Percentiles rank a stretch among this genome's conserved stretches.
Conservation (phyloP, 495 filamentous ascomycete species). For the Durotheca rogersii region DNA sequence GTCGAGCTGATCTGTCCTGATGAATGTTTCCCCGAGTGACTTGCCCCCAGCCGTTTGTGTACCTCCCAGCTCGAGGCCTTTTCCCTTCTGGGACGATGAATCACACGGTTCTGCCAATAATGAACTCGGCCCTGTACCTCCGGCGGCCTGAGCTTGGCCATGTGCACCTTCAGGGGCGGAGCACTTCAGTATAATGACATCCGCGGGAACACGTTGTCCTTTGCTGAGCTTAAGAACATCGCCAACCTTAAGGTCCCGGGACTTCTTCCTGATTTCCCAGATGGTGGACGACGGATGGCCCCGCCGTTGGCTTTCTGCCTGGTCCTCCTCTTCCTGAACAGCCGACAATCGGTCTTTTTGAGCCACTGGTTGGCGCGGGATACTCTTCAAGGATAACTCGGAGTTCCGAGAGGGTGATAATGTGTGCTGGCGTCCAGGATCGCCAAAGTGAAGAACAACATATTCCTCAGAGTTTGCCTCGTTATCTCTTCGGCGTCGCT, state of each 20-base stretch:
- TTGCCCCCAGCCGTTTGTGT: constrained; percentile 29
- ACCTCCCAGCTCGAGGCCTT: constrained; percentile 10
- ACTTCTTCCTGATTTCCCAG: constrained; percentile 70
- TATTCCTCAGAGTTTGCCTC: constrained; percentile 95
- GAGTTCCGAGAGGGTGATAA: constrained; percentile 36
- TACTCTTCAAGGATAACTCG: constrained; percentile 40
- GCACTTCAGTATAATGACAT: constrained; percentile 90
- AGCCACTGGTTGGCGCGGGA: constrained; percentile 31
- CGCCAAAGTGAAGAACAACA: constrained; percentile 69
- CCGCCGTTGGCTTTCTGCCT: constrained; percentile 45
- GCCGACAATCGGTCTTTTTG: constrained; percentile 49
- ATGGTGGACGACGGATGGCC: constrained; percentile 46
- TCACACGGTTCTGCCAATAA: constrained; percentile 38
- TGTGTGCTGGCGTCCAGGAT: constrained; percentile 36
- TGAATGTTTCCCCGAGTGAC: constrained; percentile 83
- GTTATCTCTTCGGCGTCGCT: constrained; percentile 76
- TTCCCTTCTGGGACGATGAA: constrained; percentile 2
- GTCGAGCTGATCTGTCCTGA: constrained; percentile 95
- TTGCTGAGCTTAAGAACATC: constrained; percentile 90
- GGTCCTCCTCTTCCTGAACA: constrained; percentile 56
- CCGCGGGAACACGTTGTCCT: constrained; percentile 88
- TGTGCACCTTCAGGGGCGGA: constrained; percentile 60
- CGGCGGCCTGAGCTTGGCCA: constrained; percentile 25
- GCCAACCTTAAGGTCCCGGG: constrained; percentile 88
- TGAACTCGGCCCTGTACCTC: constrained; percentile 36